Evolutionary conservation across 2,329 filamentous ascomycete species (phyloP).

Genomic region (Aureobasidium lini): DNA sequence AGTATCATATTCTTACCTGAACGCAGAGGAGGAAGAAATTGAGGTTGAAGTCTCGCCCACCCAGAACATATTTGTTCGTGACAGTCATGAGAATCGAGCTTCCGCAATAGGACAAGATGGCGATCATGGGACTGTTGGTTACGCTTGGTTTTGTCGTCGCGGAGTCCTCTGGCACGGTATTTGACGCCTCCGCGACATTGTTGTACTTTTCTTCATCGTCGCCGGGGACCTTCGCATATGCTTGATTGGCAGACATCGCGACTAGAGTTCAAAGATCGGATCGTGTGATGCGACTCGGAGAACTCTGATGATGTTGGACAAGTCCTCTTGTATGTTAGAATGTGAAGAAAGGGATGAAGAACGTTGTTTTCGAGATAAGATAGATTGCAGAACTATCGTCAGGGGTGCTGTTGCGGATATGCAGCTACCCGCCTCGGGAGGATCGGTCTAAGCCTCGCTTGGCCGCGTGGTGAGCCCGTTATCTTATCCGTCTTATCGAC

Average conservation of each 20-base stretch:
- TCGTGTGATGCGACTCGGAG: not conserved
- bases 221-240: not conserved
- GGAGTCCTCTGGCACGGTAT: not conserved
- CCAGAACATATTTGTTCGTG: slow-evolving; percentile 98
- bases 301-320: too few relatives aligned
- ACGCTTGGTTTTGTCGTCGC: not conserved
- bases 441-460: not conserved
- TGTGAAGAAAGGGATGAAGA: not conserved
- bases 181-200: not conserved
- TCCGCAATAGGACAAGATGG: slow-evolving; percentile 83
- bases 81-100: slow-evolving; percentile 98
- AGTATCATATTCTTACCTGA: slow-evolving; percentile 40
- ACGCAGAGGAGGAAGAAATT: slow-evolving; percentile 91
- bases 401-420: not conserved
- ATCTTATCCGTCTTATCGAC: too few relatives aligned
- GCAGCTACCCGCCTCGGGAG: not conserved
- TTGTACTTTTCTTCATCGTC: not conserved
- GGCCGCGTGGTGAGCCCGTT: not conserved
- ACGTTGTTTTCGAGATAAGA: not conserved
- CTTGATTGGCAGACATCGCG: not conserved
- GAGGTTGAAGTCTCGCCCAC: slow-evolving; percentile 83
- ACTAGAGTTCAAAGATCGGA: not conserved
- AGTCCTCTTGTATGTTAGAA: not conserved
- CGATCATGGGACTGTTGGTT: slow-evolving; percentile 37
- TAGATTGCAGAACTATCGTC: not conserved